Base-by-base conservation (phyloP, 2,329 filamentous ascomycete species). In the Phyllosticta citriasiana region DNA sequence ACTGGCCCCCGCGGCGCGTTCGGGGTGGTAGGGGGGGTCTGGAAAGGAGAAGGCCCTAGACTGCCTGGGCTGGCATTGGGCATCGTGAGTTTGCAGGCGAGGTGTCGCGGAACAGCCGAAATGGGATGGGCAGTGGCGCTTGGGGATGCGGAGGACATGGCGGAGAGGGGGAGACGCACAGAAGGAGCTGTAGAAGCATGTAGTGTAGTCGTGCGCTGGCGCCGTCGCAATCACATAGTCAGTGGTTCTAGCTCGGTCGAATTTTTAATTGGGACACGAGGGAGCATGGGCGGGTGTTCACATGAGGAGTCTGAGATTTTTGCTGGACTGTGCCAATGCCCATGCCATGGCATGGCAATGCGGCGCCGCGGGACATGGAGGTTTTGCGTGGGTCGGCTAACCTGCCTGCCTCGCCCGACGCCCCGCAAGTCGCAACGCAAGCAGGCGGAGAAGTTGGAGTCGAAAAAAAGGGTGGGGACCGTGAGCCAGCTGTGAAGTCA, bases 221-320 rank as follows among this genome's bases (percentile, higher is more conserved):
- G 27, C 27, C 27, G 27, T 30, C 27, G 27, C 27, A 30, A 22
- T 22, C 19, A 22, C 19, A 22, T 22, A 22, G 9, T 30, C 4
- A 30, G 7, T 30, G 27, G 47, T 22, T 25, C 51, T 25, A 22
- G 51, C 51, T 60, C 58, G 58, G 58, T 53, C 53, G 55, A 60
- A 60, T 60, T 60, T 56, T 53, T 60, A 60, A 52, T 60, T 51
- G 51, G 51, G 58, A 51, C 58, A 60, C 53, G 30, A 53, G 24
- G 16, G 19, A 51, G 47, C 55, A 53, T 54, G 53, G 58, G 58
- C 52, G 19, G 52, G 33, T 40, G 33, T 40, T 40, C 33, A 40
- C 14, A 16, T 40, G 33, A 40, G 33, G 33, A 12, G 14, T 40
- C 33, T 12, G 14, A 40, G 14, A 14, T 40, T 16, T 40, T 16